Evolutionary conservation across 1,139 yeast genomes (phyloP).

Genomic region (Magnusiomyces paraingens): DNA sequence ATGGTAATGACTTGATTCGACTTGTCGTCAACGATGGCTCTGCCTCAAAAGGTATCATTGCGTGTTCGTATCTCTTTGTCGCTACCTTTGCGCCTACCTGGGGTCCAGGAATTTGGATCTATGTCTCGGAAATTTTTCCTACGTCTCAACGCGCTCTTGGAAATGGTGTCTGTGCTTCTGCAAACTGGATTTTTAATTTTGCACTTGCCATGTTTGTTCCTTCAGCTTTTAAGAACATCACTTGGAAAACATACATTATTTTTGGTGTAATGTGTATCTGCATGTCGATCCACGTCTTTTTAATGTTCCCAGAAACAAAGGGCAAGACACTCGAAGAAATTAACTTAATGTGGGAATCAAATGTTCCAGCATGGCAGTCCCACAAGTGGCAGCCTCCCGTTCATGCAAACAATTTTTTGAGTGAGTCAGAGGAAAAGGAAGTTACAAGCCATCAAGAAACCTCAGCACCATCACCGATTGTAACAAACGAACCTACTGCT

Average conservation of each 20-base stretch:
- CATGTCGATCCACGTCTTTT: conserved; percentile 51
- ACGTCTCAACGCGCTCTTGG: conserved; percentile 51
- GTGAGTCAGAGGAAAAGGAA: not conserved
- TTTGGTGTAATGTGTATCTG: conserved; percentile 52
- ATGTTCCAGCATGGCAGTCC: conserved; percentile 57
- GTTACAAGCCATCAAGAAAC: not conserved
- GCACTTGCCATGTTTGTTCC: conserved; percentile 47
- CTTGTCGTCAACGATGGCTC: conserved; percentile 39
- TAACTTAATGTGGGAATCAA: conserved; percentile 52
- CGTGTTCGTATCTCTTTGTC: conserved; percentile 56
- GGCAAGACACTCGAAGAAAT: conserved; percentile 60
- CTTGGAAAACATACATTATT: conserved; percentile 52
- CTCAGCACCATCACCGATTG: not conserved
- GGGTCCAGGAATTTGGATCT: conserved; percentile 58
- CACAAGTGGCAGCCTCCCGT: conserved; percentile 26
- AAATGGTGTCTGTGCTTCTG: conserved; percentile 50
- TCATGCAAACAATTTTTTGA: not conserved
- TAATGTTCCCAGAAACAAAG: conserved; percentile 60
- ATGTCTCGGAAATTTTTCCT: conserved; percentile 53
- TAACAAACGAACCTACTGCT: not conserved
- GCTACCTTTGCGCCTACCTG: conserved; percentile 64
- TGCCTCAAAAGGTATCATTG: conserved; percentile 47
- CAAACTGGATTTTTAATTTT: conserved; percentile 59
- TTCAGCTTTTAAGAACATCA: conserved; percentile 51
- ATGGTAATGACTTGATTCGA: conserved; percentile 41